A percentile compares a stretch with the other conserved stretches of the same genome.
Evolutionary conservation across 2,329 filamentous ascomycete genomes (phyloP).

Genomic region (Zymoseptoria pseudotritici): DNA sequence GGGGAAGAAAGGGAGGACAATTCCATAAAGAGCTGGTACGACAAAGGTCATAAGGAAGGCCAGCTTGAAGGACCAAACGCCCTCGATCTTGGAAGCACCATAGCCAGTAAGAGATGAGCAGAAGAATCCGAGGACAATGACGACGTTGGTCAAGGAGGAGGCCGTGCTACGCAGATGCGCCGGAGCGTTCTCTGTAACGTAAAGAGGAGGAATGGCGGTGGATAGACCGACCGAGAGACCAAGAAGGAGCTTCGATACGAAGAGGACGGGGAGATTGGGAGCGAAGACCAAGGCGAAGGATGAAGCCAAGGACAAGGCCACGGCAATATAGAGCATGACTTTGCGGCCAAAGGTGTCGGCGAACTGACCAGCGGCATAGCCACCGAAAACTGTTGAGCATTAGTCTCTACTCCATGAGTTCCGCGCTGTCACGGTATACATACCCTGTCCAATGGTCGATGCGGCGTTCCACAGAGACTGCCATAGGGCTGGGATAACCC

Average conservation of each 20-base stretch:
- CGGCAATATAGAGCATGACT: slow-evolving; percentile 17
- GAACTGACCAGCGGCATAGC: slow-evolving; percentile 22
- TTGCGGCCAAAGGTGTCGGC: slow-evolving; percentile 20
- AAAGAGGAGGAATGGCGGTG: slow-evolving; percentile 20
- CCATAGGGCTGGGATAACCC: slow-evolving; percentile 32
- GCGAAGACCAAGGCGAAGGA: slow-evolving; percentile 21
- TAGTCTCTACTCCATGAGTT: too few relatives aligned
- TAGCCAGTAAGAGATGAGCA: slow-evolving; percentile 20
- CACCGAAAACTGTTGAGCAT: slow-evolving; percentile 11
- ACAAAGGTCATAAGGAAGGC: slow-evolving; percentile 23
- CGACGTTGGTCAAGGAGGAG: slow-evolving; percentile 22
- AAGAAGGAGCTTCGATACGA: slow-evolving; percentile 22
- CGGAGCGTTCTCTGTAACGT: slow-evolving; percentile 23
- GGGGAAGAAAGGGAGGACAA: slow-evolving; percentile 50
- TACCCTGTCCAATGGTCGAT: slow-evolving; percentile 28
- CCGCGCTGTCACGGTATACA: too few relatives aligned
- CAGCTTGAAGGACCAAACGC: slow-evolving; percentile 19
- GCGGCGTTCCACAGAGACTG: slow-evolving; percentile 35
- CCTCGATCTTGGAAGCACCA: slow-evolving; percentile 19
- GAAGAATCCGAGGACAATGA: slow-evolving; percentile 24
- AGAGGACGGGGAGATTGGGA: slow-evolving; percentile 26
- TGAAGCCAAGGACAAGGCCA: slow-evolving; percentile 16
- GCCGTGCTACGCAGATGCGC: slow-evolving; percentile 18
- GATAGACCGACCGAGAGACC: slow-evolving; percentile 21
- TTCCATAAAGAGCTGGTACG: slow-evolving; percentile 17